Percentiles rank a stretch among this genome's conserved stretches.
Evolutionary conservation across 78 protist species (phyloP).

Genomic region (Guillardia theta): DNA sequence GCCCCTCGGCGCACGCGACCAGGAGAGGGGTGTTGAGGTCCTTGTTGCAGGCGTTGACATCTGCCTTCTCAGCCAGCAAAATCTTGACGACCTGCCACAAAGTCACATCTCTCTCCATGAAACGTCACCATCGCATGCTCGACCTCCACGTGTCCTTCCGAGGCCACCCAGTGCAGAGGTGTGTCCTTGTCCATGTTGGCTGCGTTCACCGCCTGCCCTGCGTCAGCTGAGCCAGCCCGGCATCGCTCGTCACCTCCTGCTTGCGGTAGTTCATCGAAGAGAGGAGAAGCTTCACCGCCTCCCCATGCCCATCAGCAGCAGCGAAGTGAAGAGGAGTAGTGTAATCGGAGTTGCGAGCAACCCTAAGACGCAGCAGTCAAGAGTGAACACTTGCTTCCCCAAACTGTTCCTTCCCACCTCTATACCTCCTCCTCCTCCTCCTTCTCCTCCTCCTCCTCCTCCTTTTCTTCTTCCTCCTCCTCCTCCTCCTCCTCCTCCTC

Average conservation of each 20-base stretch:
- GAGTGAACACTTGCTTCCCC: not conserved
- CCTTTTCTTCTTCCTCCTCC: not conserved
- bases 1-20: not conserved
- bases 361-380: not conserved
- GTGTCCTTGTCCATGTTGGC: conserved; percentile 34
- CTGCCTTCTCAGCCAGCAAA: not conserved
- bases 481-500: not conserved
- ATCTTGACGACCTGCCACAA: not conserved
- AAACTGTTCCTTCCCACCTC: not conserved
- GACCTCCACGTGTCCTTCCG: not conserved
- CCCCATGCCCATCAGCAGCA: not conserved
- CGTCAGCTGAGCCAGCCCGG: not conserved
- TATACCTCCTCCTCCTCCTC: not conserved
- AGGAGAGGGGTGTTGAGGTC: not conserved
- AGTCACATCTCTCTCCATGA: too few species aligned
- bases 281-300: conserved; percentile 5
- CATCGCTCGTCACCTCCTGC: not conserved
- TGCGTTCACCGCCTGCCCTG: not conserved
- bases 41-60: not conserved
- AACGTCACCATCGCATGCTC: too few species aligned
- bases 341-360: not conserved
- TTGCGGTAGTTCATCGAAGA: not conserved
- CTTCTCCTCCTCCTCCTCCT: not conserved
- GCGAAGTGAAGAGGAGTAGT: conserved; percentile 33
- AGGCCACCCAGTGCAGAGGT: not conserved